These are phyloP conservation scores for Mucuna pruriens DNA, from an alignment of 306 rosid species.

Conservation along the genomic window DNA sequence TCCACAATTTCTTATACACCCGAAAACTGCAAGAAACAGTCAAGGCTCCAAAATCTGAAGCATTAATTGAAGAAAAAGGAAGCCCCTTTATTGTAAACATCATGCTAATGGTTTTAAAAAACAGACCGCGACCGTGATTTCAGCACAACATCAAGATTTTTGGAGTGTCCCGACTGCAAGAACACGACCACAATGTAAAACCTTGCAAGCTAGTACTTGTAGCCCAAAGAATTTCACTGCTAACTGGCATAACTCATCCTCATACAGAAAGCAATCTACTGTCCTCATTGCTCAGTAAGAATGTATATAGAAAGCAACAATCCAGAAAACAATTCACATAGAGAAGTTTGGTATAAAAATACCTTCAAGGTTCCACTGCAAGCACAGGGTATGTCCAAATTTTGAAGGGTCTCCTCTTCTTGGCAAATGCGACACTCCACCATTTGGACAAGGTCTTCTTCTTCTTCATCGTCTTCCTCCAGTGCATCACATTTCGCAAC, in stretches of 20 bases:
- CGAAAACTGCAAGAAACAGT: neutral
- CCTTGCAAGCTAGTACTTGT: neutral
- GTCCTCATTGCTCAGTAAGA: neutral
- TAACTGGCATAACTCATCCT: neutral
- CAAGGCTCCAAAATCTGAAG: neutral
- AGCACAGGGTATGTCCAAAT: conserved; percentile 68
- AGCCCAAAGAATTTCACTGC: neutral
- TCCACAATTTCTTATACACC: neutral
- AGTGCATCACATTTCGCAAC: conserved; percentile 36
- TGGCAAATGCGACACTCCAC: conserved; percentile 76
- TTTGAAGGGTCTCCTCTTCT: conserved; percentile 60
- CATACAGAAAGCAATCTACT: neutral
- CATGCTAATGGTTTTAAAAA: too few species aligned
- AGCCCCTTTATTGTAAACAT: neutral
- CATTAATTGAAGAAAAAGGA: neutral
- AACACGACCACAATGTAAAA: too few species aligned
- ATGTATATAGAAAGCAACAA: neutral
- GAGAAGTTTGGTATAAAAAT: neutral
- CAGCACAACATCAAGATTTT: too few species aligned
- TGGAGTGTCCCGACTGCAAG: too few species aligned
- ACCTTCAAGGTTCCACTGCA: conserved; percentile 76
- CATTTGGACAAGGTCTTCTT: conserved; percentile 50
- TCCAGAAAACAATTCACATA: neutral
- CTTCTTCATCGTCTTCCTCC: conserved; percentile 27
- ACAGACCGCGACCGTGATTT: too few species aligned